Conservation (phyloP, 2,329 filamentous ascomycete species). For the Meredithiella fracta region DNA sequence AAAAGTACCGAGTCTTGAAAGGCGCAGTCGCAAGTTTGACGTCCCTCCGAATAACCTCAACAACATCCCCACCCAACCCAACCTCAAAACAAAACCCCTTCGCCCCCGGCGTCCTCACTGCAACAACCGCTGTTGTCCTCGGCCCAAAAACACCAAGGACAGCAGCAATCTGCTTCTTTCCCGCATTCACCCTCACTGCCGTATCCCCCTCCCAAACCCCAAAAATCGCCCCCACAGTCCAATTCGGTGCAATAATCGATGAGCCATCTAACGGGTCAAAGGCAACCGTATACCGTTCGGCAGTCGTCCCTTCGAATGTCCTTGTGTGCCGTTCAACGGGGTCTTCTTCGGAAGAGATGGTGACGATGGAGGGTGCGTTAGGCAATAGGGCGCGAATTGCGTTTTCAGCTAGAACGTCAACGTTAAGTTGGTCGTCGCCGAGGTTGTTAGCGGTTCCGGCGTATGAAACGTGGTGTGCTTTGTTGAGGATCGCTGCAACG, state of each 20-base stretch:
- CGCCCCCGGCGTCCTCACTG: slow-evolving; percentile 30
- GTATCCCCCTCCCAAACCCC: slow-evolving; percentile 39
- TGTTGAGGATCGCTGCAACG: slow-evolving; percentile 29
- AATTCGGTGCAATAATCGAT: slow-evolving; percentile 42
- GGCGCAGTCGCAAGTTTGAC: slow-evolving; percentile 25
- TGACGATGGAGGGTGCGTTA: slow-evolving; percentile 26
- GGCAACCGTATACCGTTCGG: slow-evolving; percentile 38
- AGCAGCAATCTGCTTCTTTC: slow-evolving; percentile 29
- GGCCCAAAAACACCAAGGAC: slow-evolving; percentile 39
- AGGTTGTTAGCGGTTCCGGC: slow-evolving; percentile 30
- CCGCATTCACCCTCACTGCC: slow-evolving; percentile 26
- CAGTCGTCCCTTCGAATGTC: background rate
- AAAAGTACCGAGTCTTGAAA: slow-evolving; percentile 40
- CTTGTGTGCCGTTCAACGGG: slow-evolving; percentile 30
- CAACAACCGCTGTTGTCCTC: slow-evolving; percentile 38
- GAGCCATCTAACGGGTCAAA: slow-evolving; percentile 49
- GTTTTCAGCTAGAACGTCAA: slow-evolving; percentile 36
- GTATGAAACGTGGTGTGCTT: slow-evolving; percentile 28
- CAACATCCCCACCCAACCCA: slow-evolving; percentile 21
- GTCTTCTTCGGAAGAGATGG: slow-evolving; percentile 45
- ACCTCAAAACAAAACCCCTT: slow-evolving; percentile 35
- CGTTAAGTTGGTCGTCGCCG: slow-evolving; percentile 43
- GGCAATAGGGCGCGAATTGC: slow-evolving; percentile 29
- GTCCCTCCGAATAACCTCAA: slow-evolving; percentile 25
- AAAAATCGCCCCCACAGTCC: slow-evolving; percentile 42